These are phyloP conservation scores for Morella rubra DNA, from an alignment of 306 rosid genomes.

Conservation along the genomic window DNA sequence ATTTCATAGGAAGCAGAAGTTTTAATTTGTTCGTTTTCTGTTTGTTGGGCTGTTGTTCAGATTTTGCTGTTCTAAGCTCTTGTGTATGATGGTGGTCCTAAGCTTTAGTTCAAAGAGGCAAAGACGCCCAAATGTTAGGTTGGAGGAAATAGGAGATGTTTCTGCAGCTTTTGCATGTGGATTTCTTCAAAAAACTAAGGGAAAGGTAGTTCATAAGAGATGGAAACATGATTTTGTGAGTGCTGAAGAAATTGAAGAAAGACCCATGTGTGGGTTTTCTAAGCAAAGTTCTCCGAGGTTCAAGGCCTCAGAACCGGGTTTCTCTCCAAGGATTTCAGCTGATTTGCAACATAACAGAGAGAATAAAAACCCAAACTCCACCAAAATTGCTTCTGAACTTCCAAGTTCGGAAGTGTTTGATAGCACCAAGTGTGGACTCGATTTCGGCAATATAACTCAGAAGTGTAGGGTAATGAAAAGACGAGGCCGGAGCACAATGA, in stretches of 20 bases:
- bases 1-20: neutral
- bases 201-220: slow-evolving; percentile 22
- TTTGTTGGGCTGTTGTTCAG: slow-evolving; percentile 18
- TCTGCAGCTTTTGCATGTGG: slow-evolving; percentile 47
- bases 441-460: slow-evolving; percentile 33
- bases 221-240: slow-evolving; percentile 28
- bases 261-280: slow-evolving; percentile 18
- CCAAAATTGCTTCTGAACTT: slow-evolving; percentile 18
- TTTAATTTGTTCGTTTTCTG: neutral
- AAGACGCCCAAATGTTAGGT: slow-evolving; percentile 49
- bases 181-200: slow-evolving; percentile 27
- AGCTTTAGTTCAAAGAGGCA: slow-evolving; percentile 41
- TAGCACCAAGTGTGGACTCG: slow-evolving; percentile 19
- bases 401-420: slow-evolving; percentile 10
- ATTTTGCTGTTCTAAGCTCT: slow-evolving; percentile 7
- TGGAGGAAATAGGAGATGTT: slow-evolving; percentile 43
- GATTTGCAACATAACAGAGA: slow-evolving; percentile 37
- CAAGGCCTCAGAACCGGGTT: slow-evolving; percentile 25
- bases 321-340: slow-evolving; percentile 28
- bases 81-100: slow-evolving; percentile 33
- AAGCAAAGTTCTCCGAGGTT: slow-evolving; percentile 16
- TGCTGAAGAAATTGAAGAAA: slow-evolving; percentile 9
- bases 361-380: slow-evolving; percentile 43
- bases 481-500: slow-evolving; percentile 20
- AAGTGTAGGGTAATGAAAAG: slow-evolving; percentile 44